phyloP scores from a whole-genome alignment of 2,329 filamentous ascomycete genomes.

The Cryphonectria nitschkei region DNA sequence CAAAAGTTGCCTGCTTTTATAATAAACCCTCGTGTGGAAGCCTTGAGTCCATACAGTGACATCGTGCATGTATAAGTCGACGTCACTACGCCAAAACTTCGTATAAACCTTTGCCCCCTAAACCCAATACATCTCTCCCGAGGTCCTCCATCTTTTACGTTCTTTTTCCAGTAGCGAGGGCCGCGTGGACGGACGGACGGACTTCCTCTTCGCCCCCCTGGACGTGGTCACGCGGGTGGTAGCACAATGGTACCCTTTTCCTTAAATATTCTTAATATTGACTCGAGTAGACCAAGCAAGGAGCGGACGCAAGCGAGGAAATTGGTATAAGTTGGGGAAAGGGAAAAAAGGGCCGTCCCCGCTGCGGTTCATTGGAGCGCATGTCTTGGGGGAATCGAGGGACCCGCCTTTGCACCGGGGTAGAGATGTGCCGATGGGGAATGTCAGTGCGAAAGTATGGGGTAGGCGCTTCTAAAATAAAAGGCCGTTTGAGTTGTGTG shows the following conservation, averaged over 20 bases:
- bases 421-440: not conserved
- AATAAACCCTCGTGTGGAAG: not conserved
- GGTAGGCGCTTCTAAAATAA: not conserved
- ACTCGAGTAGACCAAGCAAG: not conserved
- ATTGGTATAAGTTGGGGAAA: conserved; percentile 1
- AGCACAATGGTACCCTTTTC: not conserved
- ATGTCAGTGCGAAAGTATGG: not conserved
- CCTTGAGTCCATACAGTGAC: not conserved
- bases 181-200: not conserved
- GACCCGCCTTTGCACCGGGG: not conserved
- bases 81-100: not conserved
- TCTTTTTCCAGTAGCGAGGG: not conserved
- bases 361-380: conserved; percentile 9
- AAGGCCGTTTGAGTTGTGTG: too few species aligned
- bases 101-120: not conserved
- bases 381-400: not conserved
- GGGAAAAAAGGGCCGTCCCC: not conserved
- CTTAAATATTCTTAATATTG: not conserved
- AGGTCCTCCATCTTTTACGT: not conserved
- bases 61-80: not conserved
- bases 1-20: too few species aligned
- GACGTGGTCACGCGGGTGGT: not conserved
- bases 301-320: not conserved
- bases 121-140: not conserved
- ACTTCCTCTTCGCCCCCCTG: not conserved